Percentiles rank a stretch among this genome's conserved stretches.
These are phyloP conservation scores for Bruguiera hainesii DNA, from an alignment of 441 rosid genomes.

Conservation along the genomic window DNA sequence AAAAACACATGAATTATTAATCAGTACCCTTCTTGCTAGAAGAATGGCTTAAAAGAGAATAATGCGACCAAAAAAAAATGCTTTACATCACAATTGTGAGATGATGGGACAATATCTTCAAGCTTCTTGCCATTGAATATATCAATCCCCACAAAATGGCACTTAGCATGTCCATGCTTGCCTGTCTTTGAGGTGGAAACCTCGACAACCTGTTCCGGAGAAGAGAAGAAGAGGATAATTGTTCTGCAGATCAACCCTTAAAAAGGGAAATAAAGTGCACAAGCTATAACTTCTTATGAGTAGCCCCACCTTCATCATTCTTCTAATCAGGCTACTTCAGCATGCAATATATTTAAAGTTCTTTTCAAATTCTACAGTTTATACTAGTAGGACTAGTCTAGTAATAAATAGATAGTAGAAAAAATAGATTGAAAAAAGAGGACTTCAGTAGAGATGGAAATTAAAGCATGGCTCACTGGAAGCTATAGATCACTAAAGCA, in stretches of 20 bases:
- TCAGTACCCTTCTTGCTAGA: not conserved
- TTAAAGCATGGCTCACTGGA: too few species aligned
- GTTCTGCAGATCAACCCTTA: not conserved
- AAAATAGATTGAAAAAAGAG: too few species aligned
- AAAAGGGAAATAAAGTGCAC: not conserved
- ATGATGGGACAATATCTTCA: conserved; percentile 82
- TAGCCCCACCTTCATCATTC: not conserved
- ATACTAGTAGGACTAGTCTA: too few species aligned
- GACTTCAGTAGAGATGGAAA: too few species aligned
- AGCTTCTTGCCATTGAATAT: conserved; percentile 79
- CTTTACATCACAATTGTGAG: conserved; percentile 81
- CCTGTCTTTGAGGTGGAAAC: conserved; percentile 87
- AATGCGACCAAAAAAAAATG: not conserved
- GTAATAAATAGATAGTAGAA: too few species aligned
- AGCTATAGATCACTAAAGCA: too few species aligned
- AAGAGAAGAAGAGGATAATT: not conserved
- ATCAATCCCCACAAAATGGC: conserved; percentile 78
- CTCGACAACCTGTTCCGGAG: conserved; percentile 51
- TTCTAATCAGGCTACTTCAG: too few species aligned
- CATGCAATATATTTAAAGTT: too few species aligned
- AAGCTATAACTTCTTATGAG: not conserved
- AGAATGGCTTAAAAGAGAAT: not conserved
- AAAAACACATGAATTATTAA: not conserved
- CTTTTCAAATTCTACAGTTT: too few species aligned
- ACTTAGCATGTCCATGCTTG: conserved; percentile 85